These are phyloP conservation scores for Scenedesmus sp. DNA, from an alignment of 163 green algal species.

Conservation along the genomic window DNA sequence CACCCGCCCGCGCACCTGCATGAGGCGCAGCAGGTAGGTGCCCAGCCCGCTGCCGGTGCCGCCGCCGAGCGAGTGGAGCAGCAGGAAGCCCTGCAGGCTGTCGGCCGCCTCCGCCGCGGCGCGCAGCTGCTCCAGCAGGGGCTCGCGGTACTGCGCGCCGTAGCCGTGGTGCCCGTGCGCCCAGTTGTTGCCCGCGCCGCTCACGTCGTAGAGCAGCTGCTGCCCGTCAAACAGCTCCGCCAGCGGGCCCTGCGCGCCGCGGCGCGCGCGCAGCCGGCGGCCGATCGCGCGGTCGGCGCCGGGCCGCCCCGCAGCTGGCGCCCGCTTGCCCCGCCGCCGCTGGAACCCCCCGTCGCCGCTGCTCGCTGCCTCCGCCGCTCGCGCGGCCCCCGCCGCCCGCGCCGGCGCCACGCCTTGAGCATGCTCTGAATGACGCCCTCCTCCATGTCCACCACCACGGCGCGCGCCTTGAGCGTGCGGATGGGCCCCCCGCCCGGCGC, in stretches of 20 bases:
- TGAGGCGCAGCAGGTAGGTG: conserved; percentile 79
- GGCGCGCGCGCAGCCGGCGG: too few species aligned
- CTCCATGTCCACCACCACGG: conserved; percentile 88
- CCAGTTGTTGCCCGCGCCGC: conserved; percentile 90
- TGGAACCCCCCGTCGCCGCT: neutral
- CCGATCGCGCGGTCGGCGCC: too few species aligned
- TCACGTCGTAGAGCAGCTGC: conserved; percentile 79
- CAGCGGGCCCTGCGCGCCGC: conserved; percentile 52
- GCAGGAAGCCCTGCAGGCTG: conserved; percentile 84
- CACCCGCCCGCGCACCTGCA: conserved; percentile 58
- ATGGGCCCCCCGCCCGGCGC: conserved; percentile 57
- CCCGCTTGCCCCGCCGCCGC: neutral
- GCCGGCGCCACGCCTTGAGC: conserved; percentile 69
- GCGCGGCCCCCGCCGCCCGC: too few species aligned
- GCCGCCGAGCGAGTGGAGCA: conserved; percentile 85
- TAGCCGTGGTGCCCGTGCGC: conserved; percentile 81
- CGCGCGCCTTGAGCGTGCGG: conserved; percentile 72
- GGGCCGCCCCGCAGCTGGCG: too few species aligned
- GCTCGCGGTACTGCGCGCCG: conserved; percentile 74
- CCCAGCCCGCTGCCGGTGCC: conserved; percentile 88
- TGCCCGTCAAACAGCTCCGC: conserved; percentile 65
- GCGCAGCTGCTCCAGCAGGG: conserved; percentile 67
- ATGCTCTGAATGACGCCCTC: conserved; percentile 85
- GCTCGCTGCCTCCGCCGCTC: too few species aligned
- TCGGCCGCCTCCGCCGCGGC: conserved; percentile 75